Evolutionary conservation across 2,329 filamentous ascomycete genomes (phyloP).

Genomic region (Neoascochyta sp.): DNA sequence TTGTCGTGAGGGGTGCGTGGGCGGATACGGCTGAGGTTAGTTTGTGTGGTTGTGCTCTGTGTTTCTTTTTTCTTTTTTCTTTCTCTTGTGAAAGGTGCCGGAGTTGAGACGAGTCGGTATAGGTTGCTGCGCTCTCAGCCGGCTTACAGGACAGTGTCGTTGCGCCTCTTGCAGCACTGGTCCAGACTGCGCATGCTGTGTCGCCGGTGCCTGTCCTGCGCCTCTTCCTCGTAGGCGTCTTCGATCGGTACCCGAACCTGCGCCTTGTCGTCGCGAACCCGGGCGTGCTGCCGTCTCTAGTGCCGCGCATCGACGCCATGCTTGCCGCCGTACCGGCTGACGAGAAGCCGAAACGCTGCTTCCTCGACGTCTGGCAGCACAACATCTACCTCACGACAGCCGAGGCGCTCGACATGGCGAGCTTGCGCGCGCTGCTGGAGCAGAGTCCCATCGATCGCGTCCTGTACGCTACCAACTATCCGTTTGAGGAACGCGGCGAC

Average conservation of each 20-base stretch:
- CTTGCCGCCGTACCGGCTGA: slow-evolving; percentile 16
- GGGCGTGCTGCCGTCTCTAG: slow-evolving; percentile 54
- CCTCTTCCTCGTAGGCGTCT: slow-evolving; percentile 53
- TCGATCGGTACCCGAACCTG: slow-evolving; percentile 53
- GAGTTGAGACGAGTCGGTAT: too few species aligned
- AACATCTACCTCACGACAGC: slow-evolving; percentile 59
- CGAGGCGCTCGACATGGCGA: slow-evolving; percentile 50
- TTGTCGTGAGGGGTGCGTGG: slow-evolving; percentile 20
- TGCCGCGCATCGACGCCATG: slow-evolving; percentile 45
- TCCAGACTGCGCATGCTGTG: slow-evolving; percentile 50
- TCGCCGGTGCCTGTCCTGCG: slow-evolving; percentile 49
- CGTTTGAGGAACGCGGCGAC: slow-evolving; percentile 51
- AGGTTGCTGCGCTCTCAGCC: too few species aligned
- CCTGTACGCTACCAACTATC: slow-evolving; percentile 58
- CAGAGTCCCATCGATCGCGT: slow-evolving; percentile 51
- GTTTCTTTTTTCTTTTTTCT: too few species aligned
- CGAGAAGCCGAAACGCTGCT: slow-evolving; percentile 27
- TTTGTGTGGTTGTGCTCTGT: too few species aligned
- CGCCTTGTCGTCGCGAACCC: slow-evolving; percentile 55
- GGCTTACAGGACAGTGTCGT: slow-evolving; percentile 9
- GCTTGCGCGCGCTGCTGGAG: slow-evolving; percentile 45
- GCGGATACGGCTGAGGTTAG: slow-evolving; percentile 17
- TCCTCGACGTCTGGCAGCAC: slow-evolving; percentile 52
- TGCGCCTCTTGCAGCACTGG: slow-evolving; percentile 14
- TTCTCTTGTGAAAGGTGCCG: too few species aligned